Percentiles rank a stretch among this genome's conserved stretches.
phyloP scores from a whole-genome alignment of 2,329 filamentous ascomycete species.

The Ambrosiella cleistominuta region DNA sequence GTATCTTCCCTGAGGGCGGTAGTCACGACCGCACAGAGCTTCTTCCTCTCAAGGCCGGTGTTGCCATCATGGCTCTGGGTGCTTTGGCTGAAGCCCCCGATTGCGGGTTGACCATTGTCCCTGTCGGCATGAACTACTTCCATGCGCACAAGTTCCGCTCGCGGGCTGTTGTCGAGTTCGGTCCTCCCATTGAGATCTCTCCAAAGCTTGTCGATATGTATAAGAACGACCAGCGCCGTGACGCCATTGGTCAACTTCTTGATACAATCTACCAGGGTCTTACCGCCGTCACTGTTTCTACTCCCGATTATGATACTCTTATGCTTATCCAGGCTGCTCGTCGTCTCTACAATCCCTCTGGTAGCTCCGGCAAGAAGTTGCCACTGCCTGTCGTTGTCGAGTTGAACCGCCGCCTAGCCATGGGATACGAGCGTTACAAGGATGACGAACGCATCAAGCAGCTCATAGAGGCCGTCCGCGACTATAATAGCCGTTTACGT shows the following conservation, averaged over 20 bases:
- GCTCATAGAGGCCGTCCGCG: conserved; percentile 56
- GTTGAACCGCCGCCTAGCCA: conserved; percentile 75
- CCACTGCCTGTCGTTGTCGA: conserved; percentile 86
- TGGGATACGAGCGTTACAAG: conserved; percentile 85
- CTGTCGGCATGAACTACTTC: conserved; percentile 98
- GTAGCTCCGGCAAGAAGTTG: conserved; percentile 65
- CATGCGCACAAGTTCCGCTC: conserved; percentile 97
- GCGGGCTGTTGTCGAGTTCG: conserved; percentile 88
- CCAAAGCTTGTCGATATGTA: conserved; percentile 71
- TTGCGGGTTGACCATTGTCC: conserved; percentile 84
- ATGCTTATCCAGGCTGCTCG: conserved; percentile 94
- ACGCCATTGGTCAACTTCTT: conserved; percentile 70
- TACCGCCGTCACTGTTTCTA: conserved; percentile 75
- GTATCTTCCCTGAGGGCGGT: conserved; percentile 92
- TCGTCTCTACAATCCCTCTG: conserved; percentile 65
- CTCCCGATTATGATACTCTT: conserved; percentile 86
- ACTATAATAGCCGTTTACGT: conserved; percentile 74
- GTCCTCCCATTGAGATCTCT: conserved; percentile 71
- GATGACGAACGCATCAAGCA: conserved; percentile 68
- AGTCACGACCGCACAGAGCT: conserved; percentile 89
- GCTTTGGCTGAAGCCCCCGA: conserved; percentile 70
- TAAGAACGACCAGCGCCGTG: conserved; percentile 62
- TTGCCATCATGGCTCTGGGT: conserved; percentile 94
- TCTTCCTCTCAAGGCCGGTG: conserved; percentile 82
- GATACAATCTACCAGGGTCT: conserved; percentile 76